Evolutionary conservation across 2,329 filamentous ascomycete genomes (phyloP).

Genomic region (Epichloe typhina): DNA sequence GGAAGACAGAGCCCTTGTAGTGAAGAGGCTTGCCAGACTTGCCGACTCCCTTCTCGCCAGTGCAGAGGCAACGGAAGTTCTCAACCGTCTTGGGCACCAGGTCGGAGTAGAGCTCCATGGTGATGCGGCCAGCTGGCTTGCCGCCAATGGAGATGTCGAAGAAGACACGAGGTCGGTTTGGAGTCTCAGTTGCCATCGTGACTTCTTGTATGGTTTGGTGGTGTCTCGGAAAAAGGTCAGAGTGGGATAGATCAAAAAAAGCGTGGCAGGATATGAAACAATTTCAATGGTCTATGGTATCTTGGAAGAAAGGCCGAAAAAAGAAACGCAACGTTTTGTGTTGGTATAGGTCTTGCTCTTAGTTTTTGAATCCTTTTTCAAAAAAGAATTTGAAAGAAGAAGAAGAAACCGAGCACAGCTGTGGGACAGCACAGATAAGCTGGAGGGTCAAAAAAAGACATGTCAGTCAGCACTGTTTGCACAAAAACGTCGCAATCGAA

Average conservation of each 20-base stretch:
- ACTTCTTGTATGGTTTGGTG: background rate
- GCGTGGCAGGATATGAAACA: background rate
- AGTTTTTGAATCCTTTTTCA: background rate
- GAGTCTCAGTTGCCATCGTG: slow-evolving; percentile 30
- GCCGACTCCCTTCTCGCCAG: slow-evolving; percentile 80
- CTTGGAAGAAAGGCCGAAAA: background rate
- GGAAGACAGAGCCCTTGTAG: slow-evolving; percentile 89
- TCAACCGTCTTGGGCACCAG: slow-evolving; percentile 90
- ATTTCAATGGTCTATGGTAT: background rate
- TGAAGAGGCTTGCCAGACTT: slow-evolving; percentile 73
- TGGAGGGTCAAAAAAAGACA: background rate
- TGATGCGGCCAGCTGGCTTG: slow-evolving; percentile 60
- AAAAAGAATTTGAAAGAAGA: background rate
- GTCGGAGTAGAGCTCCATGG: slow-evolving; percentile 66
- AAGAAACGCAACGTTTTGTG: background rate
- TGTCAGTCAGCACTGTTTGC: slow-evolving; percentile 1
- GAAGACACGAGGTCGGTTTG: slow-evolving; percentile 65
- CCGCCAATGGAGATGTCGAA: slow-evolving; percentile 83
- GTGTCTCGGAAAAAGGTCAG: background rate
- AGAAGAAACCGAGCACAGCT: background rate
- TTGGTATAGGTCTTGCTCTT: too few species aligned
- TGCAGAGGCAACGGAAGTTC: slow-evolving; percentile 91
- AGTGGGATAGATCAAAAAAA: background rate
- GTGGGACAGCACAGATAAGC: background rate
- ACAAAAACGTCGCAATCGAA: background rate